Percentiles rank a stretch among this genome's conserved stretches.
phyloP scores from a whole-genome alignment of 768 basidiomycete genomes.

The Agaricus bisporus region DNA sequence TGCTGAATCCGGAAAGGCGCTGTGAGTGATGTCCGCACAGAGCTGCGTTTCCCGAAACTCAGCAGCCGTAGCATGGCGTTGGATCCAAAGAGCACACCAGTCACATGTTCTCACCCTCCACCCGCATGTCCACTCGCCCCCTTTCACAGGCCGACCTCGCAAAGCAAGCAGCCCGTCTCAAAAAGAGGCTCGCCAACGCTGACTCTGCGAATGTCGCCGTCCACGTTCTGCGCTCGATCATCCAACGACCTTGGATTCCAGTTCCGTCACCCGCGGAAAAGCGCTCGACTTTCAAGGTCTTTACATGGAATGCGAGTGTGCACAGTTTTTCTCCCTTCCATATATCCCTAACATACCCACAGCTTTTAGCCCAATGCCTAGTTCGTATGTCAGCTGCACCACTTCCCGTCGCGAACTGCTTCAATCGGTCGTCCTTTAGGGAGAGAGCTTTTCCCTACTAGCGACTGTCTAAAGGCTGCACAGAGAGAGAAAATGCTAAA shows the following conservation, averaged over 20 bases:
- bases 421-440: slow-evolving; percentile 32
- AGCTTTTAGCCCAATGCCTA: slow-evolving; percentile 76
- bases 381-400: slow-evolving; percentile 51
- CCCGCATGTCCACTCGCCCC: not conserved
- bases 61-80: slow-evolving; percentile 28
- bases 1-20: slow-evolving; percentile 21
- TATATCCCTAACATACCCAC: slow-evolving; percentile 5
- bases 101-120: slow-evolving; percentile 1
- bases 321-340: slow-evolving; percentile 5
- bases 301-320: slow-evolving; percentile 80
- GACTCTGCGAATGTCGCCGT: not conserved
- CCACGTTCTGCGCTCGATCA: slow-evolving; percentile 13
- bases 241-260: slow-evolving; percentile 36
- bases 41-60: slow-evolving; percentile 17
- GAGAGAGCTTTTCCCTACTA: slow-evolving; percentile 77
- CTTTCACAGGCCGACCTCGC: slow-evolving; percentile 15
- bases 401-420: not conserved
- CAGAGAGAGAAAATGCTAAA: slow-evolving; percentile 74
- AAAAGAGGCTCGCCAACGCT: slow-evolving; percentile 17
- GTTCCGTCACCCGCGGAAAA: slow-evolving; percentile 16
- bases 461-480: slow-evolving; percentile 71
- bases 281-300: slow-evolving; percentile 40
- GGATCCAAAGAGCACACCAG: not conserved
- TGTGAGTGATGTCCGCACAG: slow-evolving; percentile 13
- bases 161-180: slow-evolving; percentile 21